A percentile compares a stretch with the other conserved stretches of the same genome.
Evolutionary conservation across 2,329 filamentous ascomycete species (phyloP).

Genomic region (Furcasterigmium sp.): DNA sequence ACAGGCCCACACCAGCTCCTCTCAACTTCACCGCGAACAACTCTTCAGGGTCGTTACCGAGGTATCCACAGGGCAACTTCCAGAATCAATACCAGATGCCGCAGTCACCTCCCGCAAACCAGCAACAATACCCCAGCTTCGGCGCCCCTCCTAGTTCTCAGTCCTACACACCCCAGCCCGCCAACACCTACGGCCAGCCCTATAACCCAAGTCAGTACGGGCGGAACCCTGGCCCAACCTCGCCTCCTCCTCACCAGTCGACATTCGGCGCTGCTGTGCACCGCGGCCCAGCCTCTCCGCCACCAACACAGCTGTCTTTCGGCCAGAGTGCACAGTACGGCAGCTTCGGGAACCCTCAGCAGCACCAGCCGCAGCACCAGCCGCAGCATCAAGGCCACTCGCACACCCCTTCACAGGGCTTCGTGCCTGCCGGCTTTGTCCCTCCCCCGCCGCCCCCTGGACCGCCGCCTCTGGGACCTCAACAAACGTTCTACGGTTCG

Average conservation of each 20-base stretch:
- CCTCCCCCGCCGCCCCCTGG: conserved; percentile 60
- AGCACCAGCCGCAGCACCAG: conserved; percentile 26
- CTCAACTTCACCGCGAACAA: conserved; percentile 25
- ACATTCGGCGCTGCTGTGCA: conserved; percentile 35
- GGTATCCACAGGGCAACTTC: conserved; percentile 50
- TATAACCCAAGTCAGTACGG: conserved; percentile 57
- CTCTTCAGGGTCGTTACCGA: conserved; percentile 18
- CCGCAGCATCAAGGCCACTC: conserved; percentile 35
- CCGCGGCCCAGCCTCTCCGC: conserved; percentile 43
- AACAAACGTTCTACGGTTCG: conserved; percentile 52
- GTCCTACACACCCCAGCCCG: conserved; percentile 27
- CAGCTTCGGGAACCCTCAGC: conserved; percentile 22
- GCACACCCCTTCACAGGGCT: conserved; percentile 31
- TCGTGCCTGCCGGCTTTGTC: conserved; percentile 53
- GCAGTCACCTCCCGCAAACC: conserved; percentile 45
- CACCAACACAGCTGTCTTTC: conserved; percentile 52
- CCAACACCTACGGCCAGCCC: conserved; percentile 42
- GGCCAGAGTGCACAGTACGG: conserved; percentile 23
- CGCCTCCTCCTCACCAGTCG: conserved; percentile 59
- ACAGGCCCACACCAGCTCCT: conserved; percentile 26
- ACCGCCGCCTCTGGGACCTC: conserved; percentile 55
- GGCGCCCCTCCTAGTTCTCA: conserved; percentile 31
- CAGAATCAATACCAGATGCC: conserved; percentile 55
- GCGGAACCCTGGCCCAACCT: conserved; percentile 51
- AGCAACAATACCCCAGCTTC: conserved; percentile 35